Evolutionary conservation across 345 rosid genomes (phyloP).

Genomic region (Arabidopsis arenosa): DNA sequence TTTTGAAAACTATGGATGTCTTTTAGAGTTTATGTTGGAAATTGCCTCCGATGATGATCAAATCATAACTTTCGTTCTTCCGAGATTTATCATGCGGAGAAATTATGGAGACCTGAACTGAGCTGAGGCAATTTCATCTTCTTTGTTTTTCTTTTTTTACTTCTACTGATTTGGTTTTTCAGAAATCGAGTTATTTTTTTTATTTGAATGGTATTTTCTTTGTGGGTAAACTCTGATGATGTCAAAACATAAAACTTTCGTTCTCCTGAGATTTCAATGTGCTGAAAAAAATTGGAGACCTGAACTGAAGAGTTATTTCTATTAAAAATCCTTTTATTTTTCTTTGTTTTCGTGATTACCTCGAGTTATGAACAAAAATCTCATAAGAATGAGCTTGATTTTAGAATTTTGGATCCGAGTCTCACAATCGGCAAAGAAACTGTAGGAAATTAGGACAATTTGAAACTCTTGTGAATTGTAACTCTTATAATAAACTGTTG

Average conservation of each 20-base stretch:
- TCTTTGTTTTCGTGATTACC: no score
- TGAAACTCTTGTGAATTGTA: no score
- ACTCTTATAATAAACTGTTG: no score
- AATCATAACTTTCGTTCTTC: constrained; percentile 49
- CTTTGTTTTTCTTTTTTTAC: neutral
- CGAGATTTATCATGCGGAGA: constrained; percentile 40
- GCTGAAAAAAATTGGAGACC: constrained; percentile 43
- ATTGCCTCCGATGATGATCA: constrained; percentile 45
- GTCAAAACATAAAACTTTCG: constrained; percentile 42
- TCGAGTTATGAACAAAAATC: no score
- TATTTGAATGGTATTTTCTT: neutral
- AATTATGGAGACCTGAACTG: constrained; percentile 49
- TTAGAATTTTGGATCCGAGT: neutral
- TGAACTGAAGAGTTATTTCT: constrained; percentile 40
- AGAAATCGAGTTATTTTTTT: neutral
- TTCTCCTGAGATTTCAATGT: constrained; percentile 39
- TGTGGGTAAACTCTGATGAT: constrained; percentile 26
- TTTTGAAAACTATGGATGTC: neutral
- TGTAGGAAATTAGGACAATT: no score
- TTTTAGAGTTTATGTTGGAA: neutral
- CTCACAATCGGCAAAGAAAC: no score
- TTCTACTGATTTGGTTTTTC: neutral
- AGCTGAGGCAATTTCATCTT: constrained; percentile 24
- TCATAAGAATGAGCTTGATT: neutral
- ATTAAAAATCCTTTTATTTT: neutral